Base-by-base conservation (phyloP, 495 filamentous ascomycete genomes). In the Thermochaetoides thermophila region DNA sequence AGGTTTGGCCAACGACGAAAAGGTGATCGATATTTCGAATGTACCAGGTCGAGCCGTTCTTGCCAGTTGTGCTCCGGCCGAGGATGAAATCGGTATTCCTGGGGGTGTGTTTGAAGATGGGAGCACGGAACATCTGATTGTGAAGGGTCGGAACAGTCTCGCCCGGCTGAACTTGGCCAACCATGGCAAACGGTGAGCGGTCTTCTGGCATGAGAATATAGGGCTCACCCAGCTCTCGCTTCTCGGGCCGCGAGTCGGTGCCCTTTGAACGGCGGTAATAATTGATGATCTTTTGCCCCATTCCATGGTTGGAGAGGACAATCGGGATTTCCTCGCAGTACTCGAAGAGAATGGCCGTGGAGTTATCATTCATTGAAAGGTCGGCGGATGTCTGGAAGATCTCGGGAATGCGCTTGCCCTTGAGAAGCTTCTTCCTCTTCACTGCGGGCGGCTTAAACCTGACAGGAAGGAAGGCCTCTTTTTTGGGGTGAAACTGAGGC, bases 281-380 rank as follows among this genome's bases (percentile, higher is more conserved):
- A 46, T 96, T 95, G 57, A 96, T 80, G 25, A 96, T 72, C 25
- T 82, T 78, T 50, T 74, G 87, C 31, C 84, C 87, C 89, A 99
- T 99, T 39, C 86, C 89, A 42, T 94, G 87, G 53, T 92, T 91
- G 6, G 89, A 94, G 40, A 99, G 64, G 36, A 86, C 80, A 9
- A 73, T 79, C 1, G 89, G 89, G 34, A 81, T 79, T 52, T 96
- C 84, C 50, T 99, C 89, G 8, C 84, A 89, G 56, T 96, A 96
- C 57, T 99, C 89, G 20, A 95, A 73, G 11, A 99, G 65, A 7
- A 94, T 61, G 11, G 78, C 74, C 16, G 71, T 76, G 0, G 91
- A 85, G 48, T 86, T 93, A 50, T 99, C 89, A 35, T 74, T 79
- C 45, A 93, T 54, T 1, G 78, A 78, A 10, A 99, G 66, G 35